These are phyloP conservation scores for Dalbergia oliveri DNA, from an alignment of 306 rosid genomes.

Conservation along the genomic window DNA sequence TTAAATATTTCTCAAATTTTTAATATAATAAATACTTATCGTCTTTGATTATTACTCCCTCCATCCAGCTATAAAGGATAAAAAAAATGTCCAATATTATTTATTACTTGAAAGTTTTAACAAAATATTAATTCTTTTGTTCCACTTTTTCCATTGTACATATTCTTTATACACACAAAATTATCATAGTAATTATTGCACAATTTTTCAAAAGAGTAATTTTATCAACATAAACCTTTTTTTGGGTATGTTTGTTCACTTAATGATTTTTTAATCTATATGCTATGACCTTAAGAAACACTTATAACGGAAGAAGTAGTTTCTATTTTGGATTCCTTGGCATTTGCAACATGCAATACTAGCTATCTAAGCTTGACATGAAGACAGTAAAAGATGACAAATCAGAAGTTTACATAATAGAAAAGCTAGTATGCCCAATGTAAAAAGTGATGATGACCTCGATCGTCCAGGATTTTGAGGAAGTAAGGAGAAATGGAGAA, in stretches of 20 bases:
- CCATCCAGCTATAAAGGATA: too few species aligned
- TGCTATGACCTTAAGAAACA: too few species aligned
- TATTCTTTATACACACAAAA: too few species aligned
- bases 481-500: neutral
- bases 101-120: too few species aligned
- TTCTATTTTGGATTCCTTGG: neutral
- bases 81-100: too few species aligned
- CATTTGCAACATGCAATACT: conserved; percentile 27
- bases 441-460: neutral
- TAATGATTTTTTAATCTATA: too few species aligned
- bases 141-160: too few species aligned
- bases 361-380: neutral
- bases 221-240: too few species aligned
- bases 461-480: neutral
- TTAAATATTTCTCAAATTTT: neutral
- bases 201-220: too few species aligned
- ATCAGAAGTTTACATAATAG: neutral
- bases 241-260: too few species aligned
- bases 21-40: neutral
- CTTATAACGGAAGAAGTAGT: neutral
- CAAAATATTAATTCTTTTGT: too few species aligned
- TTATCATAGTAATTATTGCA: too few species aligned
- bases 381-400: neutral
- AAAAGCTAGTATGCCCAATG: neutral
- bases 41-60: neutral